phyloP scores from a whole-genome alignment of 257 asterid species.

The Voacanga thouarsii region DNA sequence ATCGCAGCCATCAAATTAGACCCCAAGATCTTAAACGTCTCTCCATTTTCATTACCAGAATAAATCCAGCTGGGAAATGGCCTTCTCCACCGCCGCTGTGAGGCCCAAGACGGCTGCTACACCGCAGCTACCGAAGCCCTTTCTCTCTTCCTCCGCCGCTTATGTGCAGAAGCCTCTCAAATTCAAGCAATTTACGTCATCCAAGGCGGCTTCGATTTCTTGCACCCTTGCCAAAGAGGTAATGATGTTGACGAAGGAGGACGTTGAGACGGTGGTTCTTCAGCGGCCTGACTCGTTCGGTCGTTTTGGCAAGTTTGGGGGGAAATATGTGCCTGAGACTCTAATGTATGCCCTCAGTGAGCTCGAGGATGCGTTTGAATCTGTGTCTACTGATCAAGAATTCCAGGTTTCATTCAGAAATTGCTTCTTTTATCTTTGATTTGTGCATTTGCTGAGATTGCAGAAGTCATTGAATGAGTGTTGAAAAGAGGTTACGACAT shows the following conservation, averaged over 20 bases:
- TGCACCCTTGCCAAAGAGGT: conserved; percentile 33
- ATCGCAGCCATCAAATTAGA: background rate
- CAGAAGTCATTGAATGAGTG: background rate
- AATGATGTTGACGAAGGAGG: conserved; percentile 48
- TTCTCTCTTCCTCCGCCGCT: conserved; percentile 36
- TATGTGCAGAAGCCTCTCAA: conserved; percentile 22
- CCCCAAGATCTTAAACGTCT: no score
- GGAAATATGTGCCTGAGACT: conserved; percentile 88
- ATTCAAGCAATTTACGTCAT: conserved; percentile 16
- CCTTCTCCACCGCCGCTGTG: conserved; percentile 22
- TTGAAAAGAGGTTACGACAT: background rate
- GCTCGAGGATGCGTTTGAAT: conserved; percentile 75
- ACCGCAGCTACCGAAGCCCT: conserved; percentile 36
- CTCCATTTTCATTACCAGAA: background rate
- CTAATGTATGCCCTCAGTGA: conserved; percentile 85
- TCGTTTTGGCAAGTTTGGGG: conserved; percentile 81
- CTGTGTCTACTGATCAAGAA: conserved; percentile 51
- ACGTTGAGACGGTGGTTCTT: conserved; percentile 19
- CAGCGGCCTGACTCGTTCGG: conserved; percentile 89
- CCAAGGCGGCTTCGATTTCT: conserved; percentile 20
- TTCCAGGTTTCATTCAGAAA: conserved; percentile 56
- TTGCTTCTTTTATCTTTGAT: background rate
- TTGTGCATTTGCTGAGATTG: background rate
- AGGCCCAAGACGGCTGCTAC: conserved; percentile 5
- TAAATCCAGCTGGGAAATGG: background rate